A percentile compares a stretch with the other conserved stretches of the same genome.
These are phyloP conservation scores for Epipyxis sp. DNA, from an alignment of 108 stramenopile species.

Conservation along the genomic window DNA sequence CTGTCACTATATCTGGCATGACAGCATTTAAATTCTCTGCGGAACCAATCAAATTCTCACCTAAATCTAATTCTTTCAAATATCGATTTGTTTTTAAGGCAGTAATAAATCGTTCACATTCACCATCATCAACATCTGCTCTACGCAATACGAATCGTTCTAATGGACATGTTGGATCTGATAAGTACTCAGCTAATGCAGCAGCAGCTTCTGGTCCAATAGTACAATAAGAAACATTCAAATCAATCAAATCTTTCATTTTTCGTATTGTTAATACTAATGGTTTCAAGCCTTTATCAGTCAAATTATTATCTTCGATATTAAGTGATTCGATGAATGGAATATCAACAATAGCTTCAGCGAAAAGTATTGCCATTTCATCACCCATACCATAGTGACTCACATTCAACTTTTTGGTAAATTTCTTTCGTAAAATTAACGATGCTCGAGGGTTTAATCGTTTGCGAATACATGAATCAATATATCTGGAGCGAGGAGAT, in stretches of 20 bases:
- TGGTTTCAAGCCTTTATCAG: neutral
- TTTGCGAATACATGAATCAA: neutral
- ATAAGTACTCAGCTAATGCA: neutral
- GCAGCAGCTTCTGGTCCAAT: slow-evolving; percentile 11
- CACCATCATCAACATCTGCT: slow-evolving; percentile 43
- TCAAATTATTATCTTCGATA: slow-evolving; percentile 20
- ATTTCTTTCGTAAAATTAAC: slow-evolving; percentile 17
- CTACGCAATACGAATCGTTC: neutral
- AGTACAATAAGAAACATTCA: neutral
- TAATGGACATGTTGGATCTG: slow-evolving; percentile 2
- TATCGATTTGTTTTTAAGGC: slow-evolving; percentile 23
- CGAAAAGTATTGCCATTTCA: slow-evolving; percentile 3
- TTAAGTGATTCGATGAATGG: slow-evolving; percentile 8
- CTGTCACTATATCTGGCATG: slow-evolving; percentile 40
- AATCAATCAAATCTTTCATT: neutral
- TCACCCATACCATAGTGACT: slow-evolving; percentile 24
- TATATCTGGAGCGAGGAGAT: slow-evolving; percentile 21
- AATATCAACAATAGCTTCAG: slow-evolving; percentile 13
- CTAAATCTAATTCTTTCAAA: slow-evolving; percentile 31
- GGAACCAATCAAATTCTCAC: slow-evolving; percentile 31
- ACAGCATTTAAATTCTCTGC: slow-evolving; percentile 35
- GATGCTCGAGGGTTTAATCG: slow-evolving; percentile 20
- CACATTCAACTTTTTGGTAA: neutral
- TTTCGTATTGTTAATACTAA: neutral
- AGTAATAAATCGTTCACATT: slow-evolving; percentile 32